Evolutionary conservation across 495 filamentous ascomycete genomes (phyloP).

Genomic region (Cladorrhinum samala): DNA sequence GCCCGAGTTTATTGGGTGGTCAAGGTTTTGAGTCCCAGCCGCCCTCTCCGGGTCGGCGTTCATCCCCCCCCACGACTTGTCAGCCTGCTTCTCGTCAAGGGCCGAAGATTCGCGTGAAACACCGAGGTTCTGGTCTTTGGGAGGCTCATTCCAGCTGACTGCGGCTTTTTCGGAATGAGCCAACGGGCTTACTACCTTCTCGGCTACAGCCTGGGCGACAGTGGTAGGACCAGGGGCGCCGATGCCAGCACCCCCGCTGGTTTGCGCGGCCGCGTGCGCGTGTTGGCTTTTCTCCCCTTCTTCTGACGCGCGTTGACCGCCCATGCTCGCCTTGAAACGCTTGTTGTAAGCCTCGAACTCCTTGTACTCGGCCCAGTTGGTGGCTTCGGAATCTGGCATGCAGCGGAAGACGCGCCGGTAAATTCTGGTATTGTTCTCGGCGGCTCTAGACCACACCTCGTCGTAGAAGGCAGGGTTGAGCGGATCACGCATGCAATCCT

Average conservation of each 20-base stretch:
- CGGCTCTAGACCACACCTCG: conserved; percentile 81
- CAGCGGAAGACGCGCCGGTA: conserved; percentile 92
- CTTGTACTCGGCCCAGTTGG: conserved; percentile 90
- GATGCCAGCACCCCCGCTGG: conserved; percentile 19
- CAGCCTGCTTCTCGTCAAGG: conserved; percentile 20
- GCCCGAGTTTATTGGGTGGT: conserved; percentile 9
- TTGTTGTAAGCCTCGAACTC: conserved; percentile 75
- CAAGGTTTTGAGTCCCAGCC: no score
- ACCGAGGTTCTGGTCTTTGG: no score
- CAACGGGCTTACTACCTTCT: conserved; percentile 13
- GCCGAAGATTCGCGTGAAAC: no score
- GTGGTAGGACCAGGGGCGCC: conserved; percentile 24
- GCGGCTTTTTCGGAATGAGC: neutral
- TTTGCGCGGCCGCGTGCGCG: conserved; percentile 8
- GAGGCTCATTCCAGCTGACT: neutral
- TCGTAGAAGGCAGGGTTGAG: conserved; percentile 76
- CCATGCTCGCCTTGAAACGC: conserved; percentile 65
- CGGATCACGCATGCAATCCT: conserved; percentile 67
- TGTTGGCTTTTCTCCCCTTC: conserved; percentile 35
- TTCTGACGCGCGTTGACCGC: conserved; percentile 30
- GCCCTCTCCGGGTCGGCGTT: conserved; percentile 35
- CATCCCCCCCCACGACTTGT: conserved; percentile 8
- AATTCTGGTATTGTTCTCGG: conserved; percentile 89
- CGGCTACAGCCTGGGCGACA: conserved; percentile 8
- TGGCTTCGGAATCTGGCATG: conserved; percentile 92